Evolutionary conservation across 108 stramenopile genomes (phyloP).

Genomic region (Stephanodiscus triporus): DNA sequence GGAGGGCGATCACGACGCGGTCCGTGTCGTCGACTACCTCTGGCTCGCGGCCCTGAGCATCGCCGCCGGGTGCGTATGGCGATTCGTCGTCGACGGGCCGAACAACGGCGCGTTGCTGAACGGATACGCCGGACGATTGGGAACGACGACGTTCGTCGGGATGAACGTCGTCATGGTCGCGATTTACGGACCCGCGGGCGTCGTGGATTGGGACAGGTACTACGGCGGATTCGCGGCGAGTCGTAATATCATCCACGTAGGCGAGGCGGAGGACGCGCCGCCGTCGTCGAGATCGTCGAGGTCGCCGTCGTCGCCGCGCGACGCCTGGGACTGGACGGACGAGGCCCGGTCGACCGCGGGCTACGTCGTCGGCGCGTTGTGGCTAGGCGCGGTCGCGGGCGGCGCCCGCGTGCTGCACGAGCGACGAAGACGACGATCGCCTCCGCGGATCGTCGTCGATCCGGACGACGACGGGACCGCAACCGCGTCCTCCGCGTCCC

Average conservation of each 20-base stretch:
- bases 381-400: conserved; percentile 40
- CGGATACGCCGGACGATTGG: conserved; percentile 51
- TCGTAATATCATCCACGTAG: conserved; percentile 29
- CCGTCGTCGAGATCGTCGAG: no score
- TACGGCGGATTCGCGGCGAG: conserved; percentile 38
- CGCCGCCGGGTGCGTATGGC: conserved; percentile 41
- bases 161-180: conserved; percentile 52
- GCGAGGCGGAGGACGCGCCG: conserved; percentile 40
- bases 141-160: conserved; percentile 55
- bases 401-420: conserved; percentile 48
- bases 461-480: no score
- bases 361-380: conserved; percentile 41
- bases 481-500: no score
- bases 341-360: conserved; percentile 53
- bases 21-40: conserved; percentile 21
- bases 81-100: conserved; percentile 18
- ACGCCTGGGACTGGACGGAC: conserved; percentile 48
- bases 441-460: no score
- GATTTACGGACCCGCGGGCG: conserved; percentile 42
- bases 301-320: no score
- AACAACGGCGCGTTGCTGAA: conserved; percentile 35
- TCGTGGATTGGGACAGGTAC: conserved; percentile 59
- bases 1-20: not conserved
- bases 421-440: conserved; percentile 24
- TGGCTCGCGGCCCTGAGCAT: conserved; percentile 45